phyloP scores from a whole-genome alignment of 305 asterid genomes.

The Euphrasia arctica region DNA sequence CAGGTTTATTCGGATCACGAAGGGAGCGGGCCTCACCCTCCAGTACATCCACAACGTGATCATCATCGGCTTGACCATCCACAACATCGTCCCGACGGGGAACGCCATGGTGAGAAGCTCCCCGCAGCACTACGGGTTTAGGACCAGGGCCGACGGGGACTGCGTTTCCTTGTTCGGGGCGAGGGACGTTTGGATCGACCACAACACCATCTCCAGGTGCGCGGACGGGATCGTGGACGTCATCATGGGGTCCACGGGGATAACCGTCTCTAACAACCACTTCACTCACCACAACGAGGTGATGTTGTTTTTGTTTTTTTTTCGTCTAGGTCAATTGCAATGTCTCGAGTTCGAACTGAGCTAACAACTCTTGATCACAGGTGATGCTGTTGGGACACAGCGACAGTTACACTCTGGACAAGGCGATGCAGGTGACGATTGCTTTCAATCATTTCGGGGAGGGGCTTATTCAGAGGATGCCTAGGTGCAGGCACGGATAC shows the following conservation, averaged over 20 bases:
- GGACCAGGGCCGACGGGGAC: slow-evolving; percentile 1
- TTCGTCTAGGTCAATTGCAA: too few species aligned
- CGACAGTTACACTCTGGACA: background rate
- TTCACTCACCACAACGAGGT: slow-evolving; percentile 1
- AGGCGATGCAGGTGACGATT: background rate
- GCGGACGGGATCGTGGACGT: background rate
- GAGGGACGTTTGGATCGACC: background rate
- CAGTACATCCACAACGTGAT: background rate
- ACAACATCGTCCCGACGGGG: background rate
- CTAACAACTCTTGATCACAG: background rate
- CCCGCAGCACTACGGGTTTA: background rate
- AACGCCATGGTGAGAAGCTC: background rate
- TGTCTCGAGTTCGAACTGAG: too few species aligned
- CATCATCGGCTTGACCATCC: background rate
- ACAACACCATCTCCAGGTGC: background rate
- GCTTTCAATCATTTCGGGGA: background rate
- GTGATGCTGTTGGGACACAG: background rate
- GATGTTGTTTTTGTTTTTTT: too few species aligned
- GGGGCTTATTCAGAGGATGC: background rate
- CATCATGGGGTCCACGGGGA: background rate
- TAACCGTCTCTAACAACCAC: background rate
- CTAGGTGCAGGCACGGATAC: slow-evolving; percentile 7
- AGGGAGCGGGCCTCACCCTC: background rate
- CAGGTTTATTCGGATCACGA: too few species aligned
- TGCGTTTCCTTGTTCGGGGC: background rate